These are phyloP conservation scores for Taxawa tesnikishii DNA, from an alignment of 2,329 filamentous ascomycete species.

Conservation along the genomic window DNA sequence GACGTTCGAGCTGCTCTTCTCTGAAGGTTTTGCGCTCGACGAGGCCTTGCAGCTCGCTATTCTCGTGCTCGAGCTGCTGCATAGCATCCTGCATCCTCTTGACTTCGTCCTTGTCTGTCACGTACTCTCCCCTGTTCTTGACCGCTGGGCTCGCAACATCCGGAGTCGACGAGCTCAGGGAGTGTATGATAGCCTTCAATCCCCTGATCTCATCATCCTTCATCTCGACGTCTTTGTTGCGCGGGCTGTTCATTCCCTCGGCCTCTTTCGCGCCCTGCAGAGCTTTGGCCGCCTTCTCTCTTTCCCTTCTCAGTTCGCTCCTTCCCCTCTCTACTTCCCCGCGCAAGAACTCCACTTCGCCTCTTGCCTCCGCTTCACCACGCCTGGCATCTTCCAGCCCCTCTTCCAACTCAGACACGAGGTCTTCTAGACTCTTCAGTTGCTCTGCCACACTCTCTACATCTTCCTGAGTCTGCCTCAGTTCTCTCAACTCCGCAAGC, in stretches of 20 bases:
- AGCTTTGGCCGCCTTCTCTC: slow-evolving; percentile 62
- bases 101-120: slow-evolving; percentile 30
- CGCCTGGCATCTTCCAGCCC: slow-evolving; percentile 87
- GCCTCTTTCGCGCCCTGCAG: slow-evolving; percentile 37
- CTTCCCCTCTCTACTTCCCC: slow-evolving; percentile 89
- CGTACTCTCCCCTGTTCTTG: slow-evolving; percentile 13
- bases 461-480: slow-evolving; percentile 73
- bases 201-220: slow-evolving; percentile 96
- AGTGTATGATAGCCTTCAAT: slow-evolving; percentile 95
- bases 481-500: slow-evolving; percentile 56
- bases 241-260: slow-evolving; percentile 18
- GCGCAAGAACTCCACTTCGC: slow-evolving; percentile 88
- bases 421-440: slow-evolving; percentile 87
- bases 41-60: slow-evolving; percentile 62
- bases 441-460: slow-evolving; percentile 85
- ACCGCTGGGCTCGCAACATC: slow-evolving; percentile 12
- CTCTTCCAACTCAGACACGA: slow-evolving; percentile 94
- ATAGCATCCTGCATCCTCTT: slow-evolving; percentile 46
- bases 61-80: slow-evolving; percentile 67
- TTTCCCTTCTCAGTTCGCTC: slow-evolving; percentile 75
- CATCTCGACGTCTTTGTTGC: slow-evolving; percentile 69
- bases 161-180: slow-evolving; percentile 62
- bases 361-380: slow-evolving; percentile 88
- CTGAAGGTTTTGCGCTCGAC: slow-evolving; percentile 59
- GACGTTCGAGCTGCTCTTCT: slow-evolving; percentile 74